phyloP scores from a whole-genome alignment of 768 basidiomycete species.

The Chalciporus piperatus region DNA sequence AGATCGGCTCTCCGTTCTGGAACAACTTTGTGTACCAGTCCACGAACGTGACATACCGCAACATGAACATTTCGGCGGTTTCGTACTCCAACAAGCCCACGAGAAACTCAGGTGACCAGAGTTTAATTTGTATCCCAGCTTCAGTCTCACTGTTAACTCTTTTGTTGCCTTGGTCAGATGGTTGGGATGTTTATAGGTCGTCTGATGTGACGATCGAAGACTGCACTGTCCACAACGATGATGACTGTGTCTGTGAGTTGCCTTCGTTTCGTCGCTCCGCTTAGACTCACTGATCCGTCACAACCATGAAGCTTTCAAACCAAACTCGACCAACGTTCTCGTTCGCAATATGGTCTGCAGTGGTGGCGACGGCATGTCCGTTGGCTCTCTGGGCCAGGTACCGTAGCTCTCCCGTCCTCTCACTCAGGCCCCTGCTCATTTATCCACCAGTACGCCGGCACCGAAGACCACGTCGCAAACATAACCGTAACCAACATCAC shows the following conservation, averaged over 20 bases:
- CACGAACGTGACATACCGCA: slow-evolving; percentile 39
- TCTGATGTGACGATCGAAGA: slow-evolving; percentile 33
- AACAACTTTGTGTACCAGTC: slow-evolving; percentile 43
- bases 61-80: slow-evolving; percentile 34
- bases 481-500: slow-evolving; percentile 40
- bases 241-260: slow-evolving; percentile 34
- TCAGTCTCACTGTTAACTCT: background rate
- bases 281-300: background rate
- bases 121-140: background rate
- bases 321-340: slow-evolving; percentile 37
- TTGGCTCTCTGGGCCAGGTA: slow-evolving; percentile 46
- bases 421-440: background rate
- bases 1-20: slow-evolving; percentile 43
- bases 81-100: slow-evolving; percentile 36
- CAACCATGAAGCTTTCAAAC: slow-evolving; percentile 13
- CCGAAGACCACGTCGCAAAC: slow-evolving; percentile 45
- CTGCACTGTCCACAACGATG: slow-evolving; percentile 40
- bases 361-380: slow-evolving; percentile 39
- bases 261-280: background rate
- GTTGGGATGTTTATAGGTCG: slow-evolving; percentile 49
- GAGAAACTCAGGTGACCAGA: slow-evolving; percentile 32
- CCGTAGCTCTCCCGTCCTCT: background rate
- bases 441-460: slow-evolving; percentile 32
- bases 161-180: slow-evolving; percentile 26
- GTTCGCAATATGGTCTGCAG: slow-evolving; percentile 44